Percentiles rank a stretch among this genome's conserved stretches.
Conservation (phyloP, 495 filamentous ascomycete species). For the Entonaema liquescens region DNA sequence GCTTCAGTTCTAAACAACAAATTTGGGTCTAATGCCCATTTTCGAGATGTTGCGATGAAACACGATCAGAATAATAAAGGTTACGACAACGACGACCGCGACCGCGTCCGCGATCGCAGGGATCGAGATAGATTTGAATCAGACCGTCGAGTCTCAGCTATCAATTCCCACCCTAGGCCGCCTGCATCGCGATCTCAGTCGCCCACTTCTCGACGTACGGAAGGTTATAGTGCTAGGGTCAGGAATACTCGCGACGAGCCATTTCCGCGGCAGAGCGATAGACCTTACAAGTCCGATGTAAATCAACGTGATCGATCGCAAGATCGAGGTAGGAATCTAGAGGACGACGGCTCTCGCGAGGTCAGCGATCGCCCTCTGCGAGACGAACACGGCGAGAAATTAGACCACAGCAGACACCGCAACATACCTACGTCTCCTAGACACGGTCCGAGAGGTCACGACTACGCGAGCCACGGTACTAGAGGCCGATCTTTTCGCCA, state of each 20-base stretch:
- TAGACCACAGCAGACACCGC: constrained; percentile 28
- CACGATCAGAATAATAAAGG: constrained; percentile 39
- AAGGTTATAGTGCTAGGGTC: constrained; percentile 25
- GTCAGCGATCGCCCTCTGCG: constrained; percentile 32
- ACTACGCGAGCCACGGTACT: constrained; percentile 34
- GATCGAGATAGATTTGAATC: constrained; percentile 41
- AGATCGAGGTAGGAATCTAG: constrained; percentile 27
- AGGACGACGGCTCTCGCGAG: constrained; percentile 33
- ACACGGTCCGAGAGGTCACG: constrained; percentile 30
- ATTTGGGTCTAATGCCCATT: constrained; percentile 27
- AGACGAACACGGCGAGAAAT: constrained; percentile 25
- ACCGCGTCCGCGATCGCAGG: constrained; percentile 42
- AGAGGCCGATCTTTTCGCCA: constrained; percentile 45
- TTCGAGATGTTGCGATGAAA: constrained; percentile 45
- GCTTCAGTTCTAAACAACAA: constrained; percentile 30
- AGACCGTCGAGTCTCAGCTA: constrained; percentile 33
- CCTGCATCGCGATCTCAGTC: constrained; percentile 40
- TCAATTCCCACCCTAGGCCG: constrained; percentile 33
- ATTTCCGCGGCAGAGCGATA: constrained; percentile 32
- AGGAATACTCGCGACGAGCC: constrained; percentile 31
- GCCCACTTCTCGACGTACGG: constrained; percentile 34
- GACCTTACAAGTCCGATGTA: constrained; percentile 34
- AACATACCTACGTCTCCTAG: constrained; percentile 42
- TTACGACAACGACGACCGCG: constrained; percentile 41
- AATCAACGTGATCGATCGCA: constrained; percentile 40